These are phyloP conservation scores for Podila epicladia DNA, from an alignment of 192 early-diverging fungal genomes.

Conservation along the genomic window DNA sequence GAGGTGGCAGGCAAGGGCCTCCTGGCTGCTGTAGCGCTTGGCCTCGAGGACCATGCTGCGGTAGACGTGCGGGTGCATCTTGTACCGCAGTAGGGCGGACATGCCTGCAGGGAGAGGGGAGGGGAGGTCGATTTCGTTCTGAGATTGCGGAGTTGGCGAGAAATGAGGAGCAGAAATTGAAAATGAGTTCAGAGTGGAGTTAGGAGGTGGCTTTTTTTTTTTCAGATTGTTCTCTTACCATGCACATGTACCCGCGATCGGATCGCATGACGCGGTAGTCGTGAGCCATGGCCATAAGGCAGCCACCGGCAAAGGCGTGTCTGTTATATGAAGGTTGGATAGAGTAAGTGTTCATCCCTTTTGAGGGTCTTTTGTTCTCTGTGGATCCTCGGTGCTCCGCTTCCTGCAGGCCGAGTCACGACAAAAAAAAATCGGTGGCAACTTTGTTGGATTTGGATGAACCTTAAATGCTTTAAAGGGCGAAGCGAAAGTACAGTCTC, in stretches of 20 bases:
- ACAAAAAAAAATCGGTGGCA: too few species aligned
- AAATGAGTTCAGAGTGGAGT: not conserved
- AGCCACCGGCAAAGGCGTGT: slow-evolving; percentile 85
- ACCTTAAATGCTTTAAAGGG: too few species aligned
- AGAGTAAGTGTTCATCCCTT: not conserved
- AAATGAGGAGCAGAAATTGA: not conserved
- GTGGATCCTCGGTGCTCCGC: too few species aligned
- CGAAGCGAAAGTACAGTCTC: too few species aligned
- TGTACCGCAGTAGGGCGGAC: slow-evolving; percentile 72
- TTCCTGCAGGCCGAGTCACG: too few species aligned
- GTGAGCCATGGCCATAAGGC: slow-evolving; percentile 64
- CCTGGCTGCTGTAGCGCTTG: slow-evolving; percentile 66
- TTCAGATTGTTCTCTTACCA: slow-evolving; percentile 53
- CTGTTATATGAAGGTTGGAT: not conserved
- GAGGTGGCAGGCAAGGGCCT: slow-evolving; percentile 66
- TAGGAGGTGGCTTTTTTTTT: too few species aligned
- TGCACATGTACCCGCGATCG: slow-evolving; percentile 79
- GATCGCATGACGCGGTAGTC: slow-evolving; percentile 81
- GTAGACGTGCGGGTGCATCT: slow-evolving; percentile 64
- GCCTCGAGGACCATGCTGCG: slow-evolving; percentile 72
- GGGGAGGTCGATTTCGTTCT: slow-evolving; percentile 81
- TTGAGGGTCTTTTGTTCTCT: too few species aligned
- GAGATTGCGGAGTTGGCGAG: not conserved
- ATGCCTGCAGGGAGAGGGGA: slow-evolving; percentile 75
- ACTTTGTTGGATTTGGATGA: too few species aligned